Conservation (phyloP, 805 yeast genomes). For the Zygosaccharomyces gambellarensis region DNA sequence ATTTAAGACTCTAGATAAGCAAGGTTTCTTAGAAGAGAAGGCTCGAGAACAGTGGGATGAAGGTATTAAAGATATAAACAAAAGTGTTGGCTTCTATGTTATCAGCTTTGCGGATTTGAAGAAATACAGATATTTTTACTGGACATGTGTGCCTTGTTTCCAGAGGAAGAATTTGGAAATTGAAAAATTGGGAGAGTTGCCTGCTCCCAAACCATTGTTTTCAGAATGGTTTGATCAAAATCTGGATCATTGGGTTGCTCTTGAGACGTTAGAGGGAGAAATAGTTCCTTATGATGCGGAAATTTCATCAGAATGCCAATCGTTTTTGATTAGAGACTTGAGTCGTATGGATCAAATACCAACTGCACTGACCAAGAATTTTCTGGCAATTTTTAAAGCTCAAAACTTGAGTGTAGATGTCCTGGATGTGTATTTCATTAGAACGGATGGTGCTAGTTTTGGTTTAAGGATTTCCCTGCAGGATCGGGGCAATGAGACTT, state of each 20-base stretch:
- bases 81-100: conserved; percentile 39
- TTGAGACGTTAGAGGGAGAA: conserved; percentile 17
- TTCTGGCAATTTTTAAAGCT: conserved; percentile 42
- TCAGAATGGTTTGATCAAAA: conserved; percentile 19
- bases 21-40: conserved; percentile 43
- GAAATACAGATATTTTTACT: conserved; percentile 79
- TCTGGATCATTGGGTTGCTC: conserved; percentile 28
- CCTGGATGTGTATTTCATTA: conserved; percentile 39
- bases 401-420: conserved; percentile 33
- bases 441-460: conserved; percentile 35
- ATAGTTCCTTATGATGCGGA: conserved; percentile 19
- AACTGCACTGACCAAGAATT: conserved; percentile 54
- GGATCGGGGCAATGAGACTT: conserved; percentile 9
- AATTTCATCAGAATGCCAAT: conserved; percentile 10
- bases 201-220: conserved; percentile 1
- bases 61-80: conserved; percentile 29
- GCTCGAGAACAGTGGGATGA: conserved; percentile 33
- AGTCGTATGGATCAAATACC: conserved; percentile 37
- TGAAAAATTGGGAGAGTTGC: background rate
- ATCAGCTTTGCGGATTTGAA: conserved; percentile 84
- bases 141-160: conserved; percentile 79
- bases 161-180: conserved; percentile 22
- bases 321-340: conserved; percentile 40
- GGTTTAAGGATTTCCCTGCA: conserved; percentile 22
- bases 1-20: conserved; percentile 67